These are phyloP conservation scores for Aspergillus fischeri DNA, from an alignment of 2,329 filamentous ascomycete species.

Conservation along the genomic window DNA sequence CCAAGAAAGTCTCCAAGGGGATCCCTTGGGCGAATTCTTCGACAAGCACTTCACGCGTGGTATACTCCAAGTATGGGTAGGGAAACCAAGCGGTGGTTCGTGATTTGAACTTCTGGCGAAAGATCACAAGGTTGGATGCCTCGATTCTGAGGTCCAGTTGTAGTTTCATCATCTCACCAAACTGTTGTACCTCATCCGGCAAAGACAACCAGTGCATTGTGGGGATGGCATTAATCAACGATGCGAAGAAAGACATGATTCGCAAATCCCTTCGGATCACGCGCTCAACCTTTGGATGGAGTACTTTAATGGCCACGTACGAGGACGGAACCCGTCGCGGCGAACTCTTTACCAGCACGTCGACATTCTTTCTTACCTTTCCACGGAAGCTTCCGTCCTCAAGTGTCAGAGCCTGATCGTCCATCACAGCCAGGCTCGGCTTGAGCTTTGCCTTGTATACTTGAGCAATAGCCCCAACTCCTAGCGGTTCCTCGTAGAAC, in stretches of 20 bases:
- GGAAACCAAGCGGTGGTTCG: slow-evolving; percentile 95
- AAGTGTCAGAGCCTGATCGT: slow-evolving; percentile 52
- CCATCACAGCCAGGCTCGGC: slow-evolving; percentile 65
- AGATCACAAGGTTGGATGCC: slow-evolving; percentile 78
- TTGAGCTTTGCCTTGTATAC: slow-evolving; percentile 95
- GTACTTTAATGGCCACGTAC: slow-evolving; percentile 92
- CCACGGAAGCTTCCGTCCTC: slow-evolving; percentile 57
- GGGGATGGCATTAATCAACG: slow-evolving; percentile 76
- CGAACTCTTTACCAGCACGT: slow-evolving; percentile 78
- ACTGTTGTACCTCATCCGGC: slow-evolving; percentile 88
- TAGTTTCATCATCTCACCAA: slow-evolving; percentile 98
- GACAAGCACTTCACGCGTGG: slow-evolving; percentile 84
- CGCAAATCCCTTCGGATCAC: slow-evolving; percentile 84
- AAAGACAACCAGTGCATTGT: slow-evolving; percentile 97
- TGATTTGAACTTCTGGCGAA: slow-evolving; percentile 85
- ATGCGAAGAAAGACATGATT: slow-evolving; percentile 92
- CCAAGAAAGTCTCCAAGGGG: slow-evolving; percentile 81
- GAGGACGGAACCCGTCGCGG: slow-evolving; percentile 81
- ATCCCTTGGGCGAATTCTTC: slow-evolving; percentile 97
- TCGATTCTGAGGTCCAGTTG: slow-evolving; percentile 95
- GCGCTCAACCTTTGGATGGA: slow-evolving; percentile 87
- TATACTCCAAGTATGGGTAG: slow-evolving; percentile 87
- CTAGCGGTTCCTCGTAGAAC: slow-evolving; percentile 82
- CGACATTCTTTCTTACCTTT: slow-evolving; percentile 75
- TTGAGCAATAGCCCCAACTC: slow-evolving; percentile 93